Evolutionary conservation across 257 asterid genomes (phyloP), one percentile per base, ranked within the genome.

Genomic region (Schizonepeta tenuifolia): DNA sequence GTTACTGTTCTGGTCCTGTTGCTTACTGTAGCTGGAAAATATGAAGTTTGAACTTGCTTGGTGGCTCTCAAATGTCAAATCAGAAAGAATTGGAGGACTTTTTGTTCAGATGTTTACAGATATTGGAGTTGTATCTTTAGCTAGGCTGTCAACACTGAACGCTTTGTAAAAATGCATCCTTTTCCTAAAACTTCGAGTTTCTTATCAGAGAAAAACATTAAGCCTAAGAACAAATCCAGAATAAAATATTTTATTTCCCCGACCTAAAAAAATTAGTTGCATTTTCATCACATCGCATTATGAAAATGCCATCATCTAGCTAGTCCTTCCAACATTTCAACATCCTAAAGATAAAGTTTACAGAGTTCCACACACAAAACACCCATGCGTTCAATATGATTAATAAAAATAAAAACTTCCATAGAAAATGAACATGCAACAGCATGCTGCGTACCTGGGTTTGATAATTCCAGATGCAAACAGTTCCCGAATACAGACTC

Each of bases 401-500:
- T 61, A 64, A 67, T 71, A 17, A 38, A 41, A 74, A 66, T 41
- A 38, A 41, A 74, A 66, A 35, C 59, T 59, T 54, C 22, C 5
- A 60, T 7, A 41, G 6, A 51, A 78, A 70, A 62, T 43, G 26
- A 4, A 49, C 15, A 58, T 31, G 67, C 75, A 69, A 53, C 64
- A 62, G 26, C 65, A 33, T 57, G 60, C 55, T 55, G 8, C 51
- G 41, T 82, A 93, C 97, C 98, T 93, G 97, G 75, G 87, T 91
- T 87, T 91, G 97, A 87, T 87, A 89, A 82, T 93, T 91, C 97
- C 94, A 91, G 33, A 93, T 89, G 85, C 95, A 84, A 44, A 93
- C 91, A 74, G 96, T 83, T 85, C 98, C 98, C 1, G 96, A 82
- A 70, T 93, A 93, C 84, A 93, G 75, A 84, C 98, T 93, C 47